phyloP scores from a whole-genome alignment of 2,329 filamentous ascomycete species.

The Neurospora sp. region DNA sequence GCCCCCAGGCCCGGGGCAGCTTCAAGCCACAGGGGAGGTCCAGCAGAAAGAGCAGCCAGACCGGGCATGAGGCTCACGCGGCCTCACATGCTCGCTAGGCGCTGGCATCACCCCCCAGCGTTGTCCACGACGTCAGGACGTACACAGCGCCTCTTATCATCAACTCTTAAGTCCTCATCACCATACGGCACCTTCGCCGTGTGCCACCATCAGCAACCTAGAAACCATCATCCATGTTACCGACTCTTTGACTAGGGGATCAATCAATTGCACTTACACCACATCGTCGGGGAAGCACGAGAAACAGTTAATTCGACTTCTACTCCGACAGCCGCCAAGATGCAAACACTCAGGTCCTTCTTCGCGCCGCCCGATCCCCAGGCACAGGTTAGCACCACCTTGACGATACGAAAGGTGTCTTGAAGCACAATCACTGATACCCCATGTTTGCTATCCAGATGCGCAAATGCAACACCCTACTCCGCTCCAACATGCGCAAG shows the following conservation, averaged over 20 bases:
- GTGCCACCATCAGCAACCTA: neutral
- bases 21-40: neutral
- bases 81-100: neutral
- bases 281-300: neutral
- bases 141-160: neutral
- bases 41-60: neutral
- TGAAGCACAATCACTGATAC: neutral
- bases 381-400: slow-evolving; percentile 58
- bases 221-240: neutral
- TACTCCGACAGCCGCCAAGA: slow-evolving; percentile 29
- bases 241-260: neutral
- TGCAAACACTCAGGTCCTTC: slow-evolving; percentile 80
- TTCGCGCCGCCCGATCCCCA: slow-evolving; percentile 91
- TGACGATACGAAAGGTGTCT: neutral
- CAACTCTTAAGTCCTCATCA: neutral
- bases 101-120: neutral
- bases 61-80: neutral
- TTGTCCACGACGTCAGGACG: slow-evolving; percentile 1
- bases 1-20: neutral
- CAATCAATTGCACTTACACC: neutral
- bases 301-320: neutral
- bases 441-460: slow-evolving; percentile 45
- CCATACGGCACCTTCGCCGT: neutral
- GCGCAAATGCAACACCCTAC: slow-evolving; percentile 86
- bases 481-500: slow-evolving; percentile 84